phyloP scores from a whole-genome alignment of 306 rosid genomes.

The Lupinus albus region DNA sequence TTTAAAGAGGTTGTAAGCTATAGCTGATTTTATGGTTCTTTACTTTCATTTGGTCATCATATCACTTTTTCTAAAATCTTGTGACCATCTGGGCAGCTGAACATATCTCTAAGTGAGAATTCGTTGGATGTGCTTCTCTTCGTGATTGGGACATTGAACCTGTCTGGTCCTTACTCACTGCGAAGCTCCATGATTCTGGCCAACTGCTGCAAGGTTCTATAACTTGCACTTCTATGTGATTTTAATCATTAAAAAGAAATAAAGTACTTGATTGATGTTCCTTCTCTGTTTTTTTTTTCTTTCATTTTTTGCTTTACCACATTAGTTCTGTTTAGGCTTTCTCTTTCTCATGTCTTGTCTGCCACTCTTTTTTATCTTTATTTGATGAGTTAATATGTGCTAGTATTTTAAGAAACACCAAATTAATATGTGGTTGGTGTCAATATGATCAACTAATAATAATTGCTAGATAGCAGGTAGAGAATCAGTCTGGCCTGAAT shows the following conservation, averaged over 20 bases:
- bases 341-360: slow-evolving; percentile 13
- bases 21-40: slow-evolving; percentile 36
- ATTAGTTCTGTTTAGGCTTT: slow-evolving; percentile 19
- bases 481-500: slow-evolving; percentile 69
- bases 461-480: slow-evolving; percentile 65
- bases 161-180: slow-evolving; percentile 87
- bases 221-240: slow-evolving; percentile 25
- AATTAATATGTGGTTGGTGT: slow-evolving; percentile 25
- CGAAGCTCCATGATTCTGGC: slow-evolving; percentile 64
- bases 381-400: slow-evolving; percentile 10
- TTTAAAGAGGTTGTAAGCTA: slow-evolving; percentile 64
- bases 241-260: slow-evolving; percentile 28
- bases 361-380: slow-evolving; percentile 21
- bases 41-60: slow-evolving; percentile 33
- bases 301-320: slow-evolving; percentile 28
- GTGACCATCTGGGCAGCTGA: slow-evolving; percentile 59
- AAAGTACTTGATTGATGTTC: slow-evolving; percentile 31
- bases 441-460: slow-evolving; percentile 36
- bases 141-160: slow-evolving; percentile 66
- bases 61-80: slow-evolving; percentile 38
- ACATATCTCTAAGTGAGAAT: slow-evolving; percentile 70
- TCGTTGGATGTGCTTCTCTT: slow-evolving; percentile 88
- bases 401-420: slow-evolving; percentile 11
- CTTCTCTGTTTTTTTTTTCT: slow-evolving; percentile 2
- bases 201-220: slow-evolving; percentile 84